Evolutionary conservation across 163 green algal genomes (phyloP), one percentile per base, ranked within the genome.

Genomic region (Chlorella variabilis): DNA sequence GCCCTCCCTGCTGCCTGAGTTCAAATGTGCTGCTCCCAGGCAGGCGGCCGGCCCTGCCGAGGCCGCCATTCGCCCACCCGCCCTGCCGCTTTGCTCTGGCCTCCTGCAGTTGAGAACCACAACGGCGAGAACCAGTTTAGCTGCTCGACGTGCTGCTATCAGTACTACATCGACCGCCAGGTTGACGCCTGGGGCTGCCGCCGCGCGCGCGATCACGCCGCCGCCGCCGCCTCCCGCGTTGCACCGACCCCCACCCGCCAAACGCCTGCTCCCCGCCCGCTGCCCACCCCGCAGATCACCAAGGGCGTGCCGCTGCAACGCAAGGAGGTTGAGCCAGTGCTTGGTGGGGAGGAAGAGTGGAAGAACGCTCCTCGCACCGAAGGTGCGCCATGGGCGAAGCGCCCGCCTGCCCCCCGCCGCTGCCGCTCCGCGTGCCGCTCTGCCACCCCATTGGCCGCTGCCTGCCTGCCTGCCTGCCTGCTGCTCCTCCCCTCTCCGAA

Each of bases 261-360:
- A 15, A 9, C 25, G 54, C 54, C 54, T 9, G 9, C 54, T 4
- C 5, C 23, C 25, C 54, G 54, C 15, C 54, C 54, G 54, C 54
- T n/a, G n/a, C n/a, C n/a, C n/a, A n/a, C n/a, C 15, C 33, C 67
- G 42, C 90, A 96, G 92, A 91, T 98, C 31, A 85, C 74, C 13
- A 93, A 96, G 71, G 80, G 87, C 25, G 85, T 92, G 31, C 77
- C 84, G 20, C 68, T 98, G 20, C 85, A 90, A 23, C 88, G 85
- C 34, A 99, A 99, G 83, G 83, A 96, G 59, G 94, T 98, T 1
- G 96, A 98, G 78, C 94, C 98, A 75, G 94, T 99, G 34, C 86
- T 98, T 11, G 95, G 94, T 27, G 92, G 93, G 0, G 93, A 96
- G 3, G 92, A 97, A 1, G 91, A 89, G 2, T 98, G 93, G 94